Evolutionary conservation across 2,329 filamentous ascomycete genomes (phyloP).

Genomic region (Aspergillus sp.): DNA sequence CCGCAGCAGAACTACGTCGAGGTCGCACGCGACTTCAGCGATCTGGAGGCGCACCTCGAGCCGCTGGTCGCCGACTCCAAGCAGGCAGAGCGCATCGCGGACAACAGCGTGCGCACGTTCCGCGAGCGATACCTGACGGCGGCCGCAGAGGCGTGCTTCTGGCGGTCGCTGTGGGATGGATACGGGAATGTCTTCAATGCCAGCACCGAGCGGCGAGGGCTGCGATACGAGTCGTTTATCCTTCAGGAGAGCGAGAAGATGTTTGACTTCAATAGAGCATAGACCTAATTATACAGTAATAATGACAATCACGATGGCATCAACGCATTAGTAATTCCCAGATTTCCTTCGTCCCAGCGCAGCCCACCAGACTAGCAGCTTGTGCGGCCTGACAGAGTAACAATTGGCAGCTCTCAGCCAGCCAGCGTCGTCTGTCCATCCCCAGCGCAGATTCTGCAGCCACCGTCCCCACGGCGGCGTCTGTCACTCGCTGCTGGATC

Average conservation of each 20-base stretch:
- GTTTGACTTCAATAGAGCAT: constrained; percentile 18
- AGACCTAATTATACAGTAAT: neutral
- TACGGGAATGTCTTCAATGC: constrained; percentile 25
- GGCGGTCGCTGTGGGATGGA: constrained; percentile 43
- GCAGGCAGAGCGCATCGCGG: constrained; percentile 45
- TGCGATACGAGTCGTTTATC: constrained; percentile 32
- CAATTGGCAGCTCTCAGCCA: neutral
- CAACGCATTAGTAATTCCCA: too few species aligned
- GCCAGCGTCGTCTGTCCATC: neutral
- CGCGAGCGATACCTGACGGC: constrained; percentile 52
- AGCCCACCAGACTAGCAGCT: neutral
- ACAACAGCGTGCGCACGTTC: constrained; percentile 46
- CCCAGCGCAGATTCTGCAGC: constrained; percentile 1
- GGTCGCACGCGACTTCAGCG: constrained; percentile 54
- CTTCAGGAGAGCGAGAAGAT: constrained; percentile 26
- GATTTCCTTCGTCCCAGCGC: too few species aligned
- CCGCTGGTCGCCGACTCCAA: constrained; percentile 36
- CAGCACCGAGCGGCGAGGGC: constrained; percentile 13
- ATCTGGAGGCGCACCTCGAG: constrained; percentile 44
- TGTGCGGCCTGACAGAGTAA: too few species aligned
- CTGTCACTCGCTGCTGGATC: neutral
- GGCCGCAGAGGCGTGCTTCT: constrained; percentile 53
- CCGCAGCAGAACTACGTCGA: constrained; percentile 49
- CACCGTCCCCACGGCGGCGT: neutral
- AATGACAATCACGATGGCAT: too few species aligned